Evolutionary conservation across 495 filamentous ascomycete species (phyloP).

Genomic region (Penicillium taxi): DNA sequence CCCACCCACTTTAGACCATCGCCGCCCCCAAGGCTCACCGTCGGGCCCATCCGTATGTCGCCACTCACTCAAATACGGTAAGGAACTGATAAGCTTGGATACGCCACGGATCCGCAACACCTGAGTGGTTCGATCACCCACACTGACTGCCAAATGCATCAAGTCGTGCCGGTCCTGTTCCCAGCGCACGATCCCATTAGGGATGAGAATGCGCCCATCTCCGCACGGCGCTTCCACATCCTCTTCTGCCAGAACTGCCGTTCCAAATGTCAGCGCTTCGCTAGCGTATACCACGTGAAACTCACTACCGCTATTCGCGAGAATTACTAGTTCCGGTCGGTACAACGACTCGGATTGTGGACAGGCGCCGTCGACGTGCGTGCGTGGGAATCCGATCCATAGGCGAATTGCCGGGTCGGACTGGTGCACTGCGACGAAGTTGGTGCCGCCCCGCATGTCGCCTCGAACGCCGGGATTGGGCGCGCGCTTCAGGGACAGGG

Average conservation of each 20-base stretch:
- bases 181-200: conserved; percentile 4
- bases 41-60: background rate
- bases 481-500: too few relatives aligned
- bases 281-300: conserved; percentile 2
- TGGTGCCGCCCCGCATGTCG: conserved; percentile 3
- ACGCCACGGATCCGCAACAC: background rate
- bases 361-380: background rate
- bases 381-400: conserved; percentile 3
- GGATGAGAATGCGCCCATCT: conserved; percentile 1
- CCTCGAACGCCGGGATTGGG: background rate
- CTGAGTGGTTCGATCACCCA: conserved; percentile 1
- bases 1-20: conserved; percentile 1
- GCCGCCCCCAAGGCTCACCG: conserved; percentile 1
- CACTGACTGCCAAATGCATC: conserved; percentile 3
- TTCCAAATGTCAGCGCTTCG: conserved; percentile 3
- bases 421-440: conserved; percentile 1
- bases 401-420: conserved; percentile 1
- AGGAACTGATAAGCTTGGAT: background rate
- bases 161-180: conserved; percentile 4
- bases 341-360: background rate
- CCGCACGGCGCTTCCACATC: background rate
- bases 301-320: background rate
- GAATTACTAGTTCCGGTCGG: conserved; percentile 2
- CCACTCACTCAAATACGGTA: conserved; percentile 3
- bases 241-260: too few relatives aligned